Percentiles rank a stretch among this genome's conserved stretches.
Conservation (phyloP, 225 moss, liverwort and hornwort genomes). For the Anthoceros angustus region DNA sequence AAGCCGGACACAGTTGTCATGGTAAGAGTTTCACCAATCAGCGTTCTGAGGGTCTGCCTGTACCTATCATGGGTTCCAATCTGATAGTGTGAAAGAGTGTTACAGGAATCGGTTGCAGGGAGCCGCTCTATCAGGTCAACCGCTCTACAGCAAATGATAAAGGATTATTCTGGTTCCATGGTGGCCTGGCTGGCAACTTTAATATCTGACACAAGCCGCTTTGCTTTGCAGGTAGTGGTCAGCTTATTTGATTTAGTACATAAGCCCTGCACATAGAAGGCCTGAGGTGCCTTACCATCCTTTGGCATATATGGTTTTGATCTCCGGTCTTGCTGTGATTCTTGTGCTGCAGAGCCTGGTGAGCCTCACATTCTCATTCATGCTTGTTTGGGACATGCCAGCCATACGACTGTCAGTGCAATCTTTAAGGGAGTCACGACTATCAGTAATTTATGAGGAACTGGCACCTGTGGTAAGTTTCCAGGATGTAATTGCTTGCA, state of each 20-base stretch:
- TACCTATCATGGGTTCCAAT: no score
- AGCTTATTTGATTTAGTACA: neutral
- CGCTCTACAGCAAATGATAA: constrained; percentile 39
- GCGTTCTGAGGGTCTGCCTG: no score
- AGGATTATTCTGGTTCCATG: constrained; percentile 41
- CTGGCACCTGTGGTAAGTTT: constrained; percentile 45
- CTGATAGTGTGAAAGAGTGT: constrained; percentile 3
- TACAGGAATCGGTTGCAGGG: constrained; percentile 46
- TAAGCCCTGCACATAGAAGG: neutral
- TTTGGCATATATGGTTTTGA: neutral
- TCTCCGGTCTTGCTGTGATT: neutral
- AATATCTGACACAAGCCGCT: constrained; percentile 39
- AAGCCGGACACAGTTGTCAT: constrained; percentile 46
- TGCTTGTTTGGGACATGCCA: constrained; percentile 58
- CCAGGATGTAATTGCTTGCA: no score
- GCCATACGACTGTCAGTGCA: constrained; percentile 28
- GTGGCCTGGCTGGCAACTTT: constrained; percentile 40
- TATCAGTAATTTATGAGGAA: constrained; percentile 34
- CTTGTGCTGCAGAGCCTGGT: constrained; percentile 30
- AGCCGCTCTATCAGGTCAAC: constrained; percentile 32
- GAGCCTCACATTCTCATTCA: constrained; percentile 42
- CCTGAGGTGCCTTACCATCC: no score
- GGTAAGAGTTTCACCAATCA: no score
- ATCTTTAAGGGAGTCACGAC: constrained; percentile 37
- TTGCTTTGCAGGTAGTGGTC: constrained; percentile 52